These are phyloP conservation scores for Rosellinia necatrix DNA, from an alignment of 2,329 filamentous ascomycete species.

Conservation along the genomic window DNA sequence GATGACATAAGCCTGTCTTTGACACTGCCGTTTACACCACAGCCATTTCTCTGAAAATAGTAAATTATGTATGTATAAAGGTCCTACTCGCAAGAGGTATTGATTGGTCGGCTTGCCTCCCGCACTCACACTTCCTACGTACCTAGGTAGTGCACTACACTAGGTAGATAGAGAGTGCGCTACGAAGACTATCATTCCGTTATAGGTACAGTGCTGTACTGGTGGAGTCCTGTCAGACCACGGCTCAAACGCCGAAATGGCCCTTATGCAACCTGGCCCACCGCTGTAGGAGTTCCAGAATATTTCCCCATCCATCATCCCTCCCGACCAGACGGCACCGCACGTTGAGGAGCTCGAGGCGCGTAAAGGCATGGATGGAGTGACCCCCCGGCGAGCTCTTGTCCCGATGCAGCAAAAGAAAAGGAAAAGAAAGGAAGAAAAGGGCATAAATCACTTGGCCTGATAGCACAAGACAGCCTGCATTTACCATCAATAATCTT, in stretches of 20 bases:
- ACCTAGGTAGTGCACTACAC: not conserved
- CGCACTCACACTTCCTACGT: too few species aligned
- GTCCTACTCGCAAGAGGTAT: too few species aligned
- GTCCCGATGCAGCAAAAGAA: not conserved
- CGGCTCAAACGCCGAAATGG: conserved; percentile 23
- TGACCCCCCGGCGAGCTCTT: too few species aligned
- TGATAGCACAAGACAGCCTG: not conserved
- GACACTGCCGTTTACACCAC: too few species aligned
- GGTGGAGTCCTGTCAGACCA: conserved; percentile 18
- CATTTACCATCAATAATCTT: too few species aligned
- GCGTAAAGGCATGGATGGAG: too few species aligned
- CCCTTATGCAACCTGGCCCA: conserved; percentile 13
- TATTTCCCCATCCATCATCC: conserved; percentile 14
- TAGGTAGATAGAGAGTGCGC: not conserved
- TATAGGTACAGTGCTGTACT: conserved; percentile 1
- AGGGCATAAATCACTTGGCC: too few species aligned
- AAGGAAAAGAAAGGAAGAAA: not conserved
- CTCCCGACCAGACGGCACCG: not conserved
- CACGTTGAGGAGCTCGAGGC: not conserved
- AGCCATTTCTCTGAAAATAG: too few species aligned
- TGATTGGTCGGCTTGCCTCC: too few species aligned
- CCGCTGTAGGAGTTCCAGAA: conserved; percentile 21
- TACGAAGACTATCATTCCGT: not conserved
- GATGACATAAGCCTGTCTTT: not conserved
- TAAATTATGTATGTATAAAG: too few species aligned